Evolutionary conservation across 1,284 basidiomycete genomes (phyloP), one percentile per base, ranked within the genome.

Genomic region (Paramarasmius palmivorus): DNA sequence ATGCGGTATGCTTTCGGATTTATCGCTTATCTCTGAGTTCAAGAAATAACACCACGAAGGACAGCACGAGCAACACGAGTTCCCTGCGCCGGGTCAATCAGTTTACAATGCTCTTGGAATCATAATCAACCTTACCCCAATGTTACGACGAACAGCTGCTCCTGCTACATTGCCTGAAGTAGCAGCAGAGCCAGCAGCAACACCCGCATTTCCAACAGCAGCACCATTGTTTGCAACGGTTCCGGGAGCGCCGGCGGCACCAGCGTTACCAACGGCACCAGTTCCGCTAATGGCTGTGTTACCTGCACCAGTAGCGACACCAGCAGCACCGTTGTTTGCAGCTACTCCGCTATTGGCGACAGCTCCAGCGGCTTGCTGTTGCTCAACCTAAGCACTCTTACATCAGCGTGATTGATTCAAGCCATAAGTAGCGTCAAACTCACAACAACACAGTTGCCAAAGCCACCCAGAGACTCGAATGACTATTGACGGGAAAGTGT

Each of bases 381-480:
- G 42, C 37, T 14, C 40, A 14, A 46, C 26, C 9, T 9, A 19
- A 8, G 20, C 6, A n/a, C 44, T 10, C 4, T 32, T 15, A 15
- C 20, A 42, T 23, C 23, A 42, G 23, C 9, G 7, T 6, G 12
- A 32, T 32, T 6, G 12, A 32, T 32, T 32, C 12, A 6, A 6
- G 29, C 29, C 29, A 6, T 29, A n/a, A 14, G 15, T 25, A 15
- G 37, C 5, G 12, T 14, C 12, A 26, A n/a, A 25, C 25, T 36
- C 14, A 75, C 68, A 45, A 70, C 69, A 35, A 69, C 69, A 59
- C 73, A 77, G 61, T 74, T 74, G 22, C 72, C 74, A 59, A 74
- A 74, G 2, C 69, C 70, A 15, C 63, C 66, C 6, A 69, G 65
- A n/a, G 73, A 72, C 22, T 53, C 64, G 56, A 73, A 64, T 14